Conservation (phyloP, 2,329 filamentous ascomycete species). For the Diaporthe batatas region DNA sequence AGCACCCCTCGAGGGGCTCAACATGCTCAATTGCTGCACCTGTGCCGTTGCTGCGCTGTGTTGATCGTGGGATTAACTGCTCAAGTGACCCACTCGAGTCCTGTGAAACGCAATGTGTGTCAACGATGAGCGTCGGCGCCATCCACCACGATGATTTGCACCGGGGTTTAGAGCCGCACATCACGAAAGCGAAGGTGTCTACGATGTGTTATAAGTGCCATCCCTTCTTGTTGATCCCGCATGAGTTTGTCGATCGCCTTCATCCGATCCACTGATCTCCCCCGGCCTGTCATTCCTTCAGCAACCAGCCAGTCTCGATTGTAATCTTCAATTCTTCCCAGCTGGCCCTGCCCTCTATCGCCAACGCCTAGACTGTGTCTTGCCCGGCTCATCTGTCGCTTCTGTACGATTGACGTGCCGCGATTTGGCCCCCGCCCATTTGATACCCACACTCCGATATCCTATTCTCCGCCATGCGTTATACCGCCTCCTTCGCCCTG, state of each 20-base stretch:
- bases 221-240: slow-evolving; percentile 21
- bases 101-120: slow-evolving; percentile 33
- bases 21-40: background rate
- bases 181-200: background rate
- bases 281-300: slow-evolving; percentile 28
- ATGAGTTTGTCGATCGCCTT: slow-evolving; percentile 5
- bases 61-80: background rate
- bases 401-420: background rate
- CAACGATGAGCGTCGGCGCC: slow-evolving; percentile 19
- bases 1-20: slow-evolving; percentile 1
- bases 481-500: slow-evolving; percentile 27
- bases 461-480: slow-evolving; percentile 25
- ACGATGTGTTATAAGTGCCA: slow-evolving; percentile 21
- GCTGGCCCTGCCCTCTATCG: slow-evolving; percentile 15
- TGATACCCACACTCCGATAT: background rate
- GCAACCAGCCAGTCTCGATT: slow-evolving; percentile 23
- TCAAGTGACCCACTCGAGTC: slow-evolving; percentile 6
- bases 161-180: background rate
- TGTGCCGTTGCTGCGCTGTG: background rate
- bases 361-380: background rate
- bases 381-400: slow-evolving; percentile 30
- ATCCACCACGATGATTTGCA: slow-evolving; percentile 1
- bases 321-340: slow-evolving; percentile 3
- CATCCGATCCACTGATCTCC: slow-evolving; percentile 28
- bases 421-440: background rate